phyloP scores from a whole-genome alignment of 805 yeast species.

The Kodamaea lidongshanica region DNA sequence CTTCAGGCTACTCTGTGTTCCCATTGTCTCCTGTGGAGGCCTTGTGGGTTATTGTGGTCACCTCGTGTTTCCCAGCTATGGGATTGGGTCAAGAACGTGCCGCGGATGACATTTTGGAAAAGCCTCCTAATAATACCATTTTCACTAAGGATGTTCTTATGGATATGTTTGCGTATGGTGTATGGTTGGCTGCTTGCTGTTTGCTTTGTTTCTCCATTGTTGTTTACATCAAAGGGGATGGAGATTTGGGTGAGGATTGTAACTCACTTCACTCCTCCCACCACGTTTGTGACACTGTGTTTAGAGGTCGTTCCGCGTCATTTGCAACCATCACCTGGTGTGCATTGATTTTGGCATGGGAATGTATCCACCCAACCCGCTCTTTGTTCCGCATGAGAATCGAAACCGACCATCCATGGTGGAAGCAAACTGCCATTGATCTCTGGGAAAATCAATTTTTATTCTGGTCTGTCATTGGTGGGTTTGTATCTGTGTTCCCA shows the following conservation, averaged over 20 bases:
- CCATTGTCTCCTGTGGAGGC: slow-evolving; percentile 75
- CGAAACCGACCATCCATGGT: slow-evolving; percentile 49
- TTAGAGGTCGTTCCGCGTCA: slow-evolving; percentile 68
- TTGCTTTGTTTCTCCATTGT: slow-evolving; percentile 58
- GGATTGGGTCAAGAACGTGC: slow-evolving; percentile 71
- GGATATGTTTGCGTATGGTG: slow-evolving; percentile 69
- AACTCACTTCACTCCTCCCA: slow-evolving; percentile 40
- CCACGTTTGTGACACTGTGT: slow-evolving; percentile 52
- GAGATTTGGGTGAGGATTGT: slow-evolving; percentile 60
- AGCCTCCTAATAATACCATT: slow-evolving; percentile 58
- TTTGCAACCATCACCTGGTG: slow-evolving; percentile 86
- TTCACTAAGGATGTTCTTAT: slow-evolving; percentile 61
- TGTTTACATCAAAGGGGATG: slow-evolving; percentile 62
- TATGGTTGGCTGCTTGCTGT: slow-evolving; percentile 68
- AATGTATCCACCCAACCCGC: slow-evolving; percentile 64
- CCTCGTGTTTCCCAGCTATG: slow-evolving; percentile 81
- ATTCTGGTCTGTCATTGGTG: slow-evolving; percentile 74
- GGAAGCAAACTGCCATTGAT: slow-evolving; percentile 55
- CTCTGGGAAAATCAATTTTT: slow-evolving; percentile 70
- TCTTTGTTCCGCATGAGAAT: slow-evolving; percentile 71
- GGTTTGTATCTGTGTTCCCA: slow-evolving; percentile 69
- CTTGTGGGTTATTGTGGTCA: slow-evolving; percentile 71
- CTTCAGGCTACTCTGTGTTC: slow-evolving; percentile 63
- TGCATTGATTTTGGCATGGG: slow-evolving; percentile 78
- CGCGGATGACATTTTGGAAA: slow-evolving; percentile 54